Conservation (phyloP, 441 rosid genomes). For the Erodium moschatum region DNA sequence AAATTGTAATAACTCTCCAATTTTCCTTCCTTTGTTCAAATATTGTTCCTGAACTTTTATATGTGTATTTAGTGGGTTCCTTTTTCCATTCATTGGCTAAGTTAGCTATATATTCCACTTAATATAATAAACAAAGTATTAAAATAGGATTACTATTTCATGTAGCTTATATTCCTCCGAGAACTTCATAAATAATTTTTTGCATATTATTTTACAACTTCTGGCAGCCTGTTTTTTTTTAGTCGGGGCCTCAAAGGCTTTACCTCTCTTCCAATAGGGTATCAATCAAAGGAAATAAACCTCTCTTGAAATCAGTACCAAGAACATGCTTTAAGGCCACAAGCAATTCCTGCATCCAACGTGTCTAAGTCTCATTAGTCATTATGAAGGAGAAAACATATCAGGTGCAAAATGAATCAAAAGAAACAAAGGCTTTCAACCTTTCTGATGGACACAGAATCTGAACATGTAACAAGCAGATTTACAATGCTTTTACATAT, state of each 20-base stretch:
- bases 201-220: not conserved
- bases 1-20: not conserved
- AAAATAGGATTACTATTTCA: not conserved
- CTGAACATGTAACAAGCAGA: constrained; percentile 94
- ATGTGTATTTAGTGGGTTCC: not conserved
- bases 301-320: constrained; percentile 97
- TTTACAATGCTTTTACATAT: constrained; percentile 95
- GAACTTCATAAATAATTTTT: not conserved
- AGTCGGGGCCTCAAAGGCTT: not conserved
- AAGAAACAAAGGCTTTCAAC: constrained; percentile 30
- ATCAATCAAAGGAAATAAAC: constrained; percentile 92
- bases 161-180: not conserved
- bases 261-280: constrained; percentile 91
- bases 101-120: not conserved
- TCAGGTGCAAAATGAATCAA: constrained; percentile 14
- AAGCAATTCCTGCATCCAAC: constrained; percentile 69
- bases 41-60: not conserved
- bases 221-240: not conserved
- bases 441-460: constrained; percentile 90
- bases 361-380: constrained; percentile 19
- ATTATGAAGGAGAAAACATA: constrained; percentile 15
- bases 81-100: constrained; percentile 3
- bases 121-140: not conserved
- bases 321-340: constrained; percentile 94
- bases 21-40: not conserved